Base-by-base conservation (phyloP, 345 rosid genomes). In the Gossypium stocksii region DNA sequence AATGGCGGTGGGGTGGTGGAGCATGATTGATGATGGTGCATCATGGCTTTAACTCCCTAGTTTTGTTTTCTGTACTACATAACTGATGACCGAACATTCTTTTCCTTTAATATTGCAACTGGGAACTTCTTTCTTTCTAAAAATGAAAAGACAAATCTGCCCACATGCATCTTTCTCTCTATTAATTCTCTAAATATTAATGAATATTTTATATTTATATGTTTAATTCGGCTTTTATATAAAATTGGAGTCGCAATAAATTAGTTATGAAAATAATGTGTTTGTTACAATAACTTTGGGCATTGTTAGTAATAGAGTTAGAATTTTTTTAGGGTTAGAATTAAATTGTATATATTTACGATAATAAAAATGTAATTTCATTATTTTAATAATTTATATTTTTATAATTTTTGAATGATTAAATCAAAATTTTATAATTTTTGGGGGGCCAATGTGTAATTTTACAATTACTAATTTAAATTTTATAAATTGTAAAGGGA, bases 251-350 rank as follows among this genome's bases (percentile, higher is more conserved):
- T 34, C 0, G 1, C 0, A 34, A 34, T 1, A 34, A 34, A 34
- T 34, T 34, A 34, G 5, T 34, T 34, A 34, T 1, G 7, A 34
- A 1, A 34, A 34, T 34, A 34, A 1, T 0, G 7, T 5, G 7
- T 34, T 4, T 5, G 41, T 34, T 34, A 34, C 0, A 5, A 0
- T 34, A 34, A 34, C 5, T 34, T 34, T 34, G 41, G 1, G 41
- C 1, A 5, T 1, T 5, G 7, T 5, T 34, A 34, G 0, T 34
- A 1, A 1, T 0, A 7, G 7, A 34, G 41, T 34, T 0, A 3
- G 0, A 34, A 34, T 4, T 34, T 34, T 34, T 34, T 34, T 34
- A 1, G 7, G 1, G 7, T 1, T 34, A 34, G 7, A 34, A 5
- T 34, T 34, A 34, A 34, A 34, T 34, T 1, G 7, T 34, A 34